phyloP scores from a whole-genome alignment of 495 filamentous ascomycete species.

The Neurospora sp. region DNA sequence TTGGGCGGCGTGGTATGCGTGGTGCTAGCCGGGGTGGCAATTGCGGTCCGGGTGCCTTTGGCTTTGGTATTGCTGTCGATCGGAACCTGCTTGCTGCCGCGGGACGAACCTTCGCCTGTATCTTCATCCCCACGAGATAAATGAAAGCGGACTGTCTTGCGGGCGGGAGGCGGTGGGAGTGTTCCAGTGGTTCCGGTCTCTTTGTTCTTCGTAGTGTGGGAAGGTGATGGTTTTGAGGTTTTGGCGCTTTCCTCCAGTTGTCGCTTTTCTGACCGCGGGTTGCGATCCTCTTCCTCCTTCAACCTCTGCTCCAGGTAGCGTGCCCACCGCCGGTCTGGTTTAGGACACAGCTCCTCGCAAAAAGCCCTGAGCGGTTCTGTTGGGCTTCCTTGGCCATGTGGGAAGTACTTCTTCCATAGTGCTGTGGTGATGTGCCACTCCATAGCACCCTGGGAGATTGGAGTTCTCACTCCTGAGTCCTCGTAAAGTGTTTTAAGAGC shows the following conservation, averaged over 20 bases:
- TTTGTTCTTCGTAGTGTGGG: background rate
- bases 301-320: background rate
- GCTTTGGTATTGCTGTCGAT: background rate
- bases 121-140: background rate
- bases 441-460: background rate
- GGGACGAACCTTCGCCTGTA: background rate
- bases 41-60: background rate
- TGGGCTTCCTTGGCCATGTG: background rate
- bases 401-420: background rate
- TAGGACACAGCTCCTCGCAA: background rate
- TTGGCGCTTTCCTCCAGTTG: background rate
- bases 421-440: background rate
- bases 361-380: background rate
- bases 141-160: background rate
- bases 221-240: background rate
- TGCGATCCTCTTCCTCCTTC: background rate
- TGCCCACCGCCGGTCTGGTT: background rate
- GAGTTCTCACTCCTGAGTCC: background rate
- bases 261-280: background rate
- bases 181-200: background rate
- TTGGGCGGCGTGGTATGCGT: background rate
- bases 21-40: background rate
- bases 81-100: background rate
- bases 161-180: background rate
- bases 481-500: background rate